Percentiles rank a stretch among this genome's conserved stretches.
Conservation (phyloP, 169 alveolate species). For the Eimeria necatrix region DNA sequence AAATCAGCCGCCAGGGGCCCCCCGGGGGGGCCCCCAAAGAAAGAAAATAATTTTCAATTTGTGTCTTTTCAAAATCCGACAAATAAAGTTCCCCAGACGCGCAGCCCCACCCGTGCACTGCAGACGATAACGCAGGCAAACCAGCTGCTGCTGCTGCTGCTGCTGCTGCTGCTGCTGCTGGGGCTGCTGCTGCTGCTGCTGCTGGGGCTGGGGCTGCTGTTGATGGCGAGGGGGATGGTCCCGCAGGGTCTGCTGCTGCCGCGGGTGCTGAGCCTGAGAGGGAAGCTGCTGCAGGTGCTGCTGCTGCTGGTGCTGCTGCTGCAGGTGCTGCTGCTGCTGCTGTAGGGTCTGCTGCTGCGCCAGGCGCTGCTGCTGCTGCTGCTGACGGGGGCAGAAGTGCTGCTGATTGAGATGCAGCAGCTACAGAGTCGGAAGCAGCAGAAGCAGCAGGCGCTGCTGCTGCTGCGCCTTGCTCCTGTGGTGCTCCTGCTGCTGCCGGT, state of each 20-base stretch:
- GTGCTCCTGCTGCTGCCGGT: background rate
- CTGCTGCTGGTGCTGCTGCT: background rate
- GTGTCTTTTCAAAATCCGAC: background rate
- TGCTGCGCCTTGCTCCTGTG: background rate
- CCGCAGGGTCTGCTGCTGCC: background rate
- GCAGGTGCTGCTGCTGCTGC: constrained; percentile 5
- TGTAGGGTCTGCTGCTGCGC: background rate
- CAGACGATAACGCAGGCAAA: background rate
- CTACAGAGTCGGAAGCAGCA: background rate
- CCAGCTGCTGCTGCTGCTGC: background rate
- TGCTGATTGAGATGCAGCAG: background rate
- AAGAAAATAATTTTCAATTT: background rate
- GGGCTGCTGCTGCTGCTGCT: background rate
- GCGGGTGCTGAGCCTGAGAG: background rate
- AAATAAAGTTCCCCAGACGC: background rate
- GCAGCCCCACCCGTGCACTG: background rate
- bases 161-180: constrained; percentile 14
- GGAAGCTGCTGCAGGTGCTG: background rate
- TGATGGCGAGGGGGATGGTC: background rate
- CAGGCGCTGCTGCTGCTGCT: background rate
- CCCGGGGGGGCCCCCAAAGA: background rate
- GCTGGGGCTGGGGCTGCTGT: background rate
- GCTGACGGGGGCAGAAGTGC: background rate
- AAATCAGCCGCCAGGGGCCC: constrained; percentile 28
- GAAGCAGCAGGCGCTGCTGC: constrained; percentile 21